Evolutionary conservation across 202 grass and related monocot species (phyloP), one percentile per base, ranked within the genome.

Genomic region (Alloteropsis angusta): DNA sequence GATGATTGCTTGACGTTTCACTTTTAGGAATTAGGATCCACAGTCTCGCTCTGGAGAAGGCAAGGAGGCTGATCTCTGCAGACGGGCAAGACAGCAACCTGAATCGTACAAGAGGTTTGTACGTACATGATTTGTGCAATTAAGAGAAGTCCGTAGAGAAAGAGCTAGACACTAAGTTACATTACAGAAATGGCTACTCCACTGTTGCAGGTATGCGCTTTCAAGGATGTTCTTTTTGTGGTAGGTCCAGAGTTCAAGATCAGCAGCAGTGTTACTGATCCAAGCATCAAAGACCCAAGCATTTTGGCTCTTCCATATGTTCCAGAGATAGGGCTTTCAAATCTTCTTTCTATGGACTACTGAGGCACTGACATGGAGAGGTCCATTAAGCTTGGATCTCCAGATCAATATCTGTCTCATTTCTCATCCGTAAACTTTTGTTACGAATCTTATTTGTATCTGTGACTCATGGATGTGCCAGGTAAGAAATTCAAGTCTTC

Each of bases 401-500:
- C n/a, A 80, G 37, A 68, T 49, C 25, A 56, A 61, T 30, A 26
- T 68, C 26, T 60, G 44, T 45, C 14, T 48, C 9, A 13, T 77
- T 63, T 77, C 18, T 37, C 18, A 55, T 82, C 46, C 37, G 46
- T 16, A 65, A 43, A 32, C 23, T 77, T 59, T 67, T 12, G 3
- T 56, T 71, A 55, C 11, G 47, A 28, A 46, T 38, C 26, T 82
- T 22, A 42, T 45, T 55, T 77, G 44, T 54, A 54, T 6, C 19
- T 34, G 62, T 81, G 71, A 60, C n/a, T 38, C 28, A 14, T 85
- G 25, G 47, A 7, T 70, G 41, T 54, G 30, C 18, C 69, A 81
- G 90, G 59, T 36, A 75, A 70, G 81, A 84, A 79, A 87, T 87
- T 93, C 71, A 67, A 85, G 71, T 83, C 72, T 64, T 74, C 65